Percentiles rank a stretch among this genome's conserved stretches.
These are phyloP conservation scores for Ceriops zippeliana DNA, from an alignment of 345 rosid species.

Conservation along the genomic window DNA sequence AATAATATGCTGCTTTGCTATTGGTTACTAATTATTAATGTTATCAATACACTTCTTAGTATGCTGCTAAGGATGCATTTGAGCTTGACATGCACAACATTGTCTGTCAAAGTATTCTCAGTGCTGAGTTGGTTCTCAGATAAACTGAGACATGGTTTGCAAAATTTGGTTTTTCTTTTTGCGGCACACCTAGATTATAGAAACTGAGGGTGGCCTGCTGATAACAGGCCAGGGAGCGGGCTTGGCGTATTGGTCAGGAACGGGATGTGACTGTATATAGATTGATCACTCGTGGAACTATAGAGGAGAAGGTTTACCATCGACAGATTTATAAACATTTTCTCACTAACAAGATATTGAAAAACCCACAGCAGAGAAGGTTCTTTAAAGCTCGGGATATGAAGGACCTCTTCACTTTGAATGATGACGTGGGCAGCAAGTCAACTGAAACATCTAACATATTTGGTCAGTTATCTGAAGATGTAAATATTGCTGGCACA, in stretches of 20 bases:
- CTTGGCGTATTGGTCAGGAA: constrained; percentile 98
- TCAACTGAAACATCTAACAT: constrained; percentile 84
- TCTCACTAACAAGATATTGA: constrained; percentile 85
- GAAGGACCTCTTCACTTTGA: constrained; percentile 82
- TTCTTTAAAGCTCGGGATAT: constrained; percentile 94
- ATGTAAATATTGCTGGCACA: constrained; percentile 57
- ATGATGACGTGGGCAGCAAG: constrained; percentile 61
- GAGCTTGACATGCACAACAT: no score
- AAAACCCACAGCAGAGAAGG: constrained; percentile 93
- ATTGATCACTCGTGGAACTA: constrained; percentile 87
- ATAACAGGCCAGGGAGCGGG: constrained; percentile 96
- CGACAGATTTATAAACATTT: constrained; percentile 97
- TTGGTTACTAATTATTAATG: no score
- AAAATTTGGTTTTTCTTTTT: no score
- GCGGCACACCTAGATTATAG: not conserved
- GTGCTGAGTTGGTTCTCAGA: no score
- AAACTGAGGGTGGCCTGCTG: constrained; percentile 5
- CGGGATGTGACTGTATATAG: constrained; percentile 89
- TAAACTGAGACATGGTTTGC: not conserved
- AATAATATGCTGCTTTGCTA: no score
- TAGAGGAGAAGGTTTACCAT: constrained; percentile 97
- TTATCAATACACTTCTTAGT: no score
- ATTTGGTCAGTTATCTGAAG: constrained; percentile 77
- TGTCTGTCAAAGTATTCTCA: no score
- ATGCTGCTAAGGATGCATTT: constrained; percentile 1